Evolutionary conservation across 208 protist genomes (phyloP).

Genomic region (Porcisia deanei): DNA sequence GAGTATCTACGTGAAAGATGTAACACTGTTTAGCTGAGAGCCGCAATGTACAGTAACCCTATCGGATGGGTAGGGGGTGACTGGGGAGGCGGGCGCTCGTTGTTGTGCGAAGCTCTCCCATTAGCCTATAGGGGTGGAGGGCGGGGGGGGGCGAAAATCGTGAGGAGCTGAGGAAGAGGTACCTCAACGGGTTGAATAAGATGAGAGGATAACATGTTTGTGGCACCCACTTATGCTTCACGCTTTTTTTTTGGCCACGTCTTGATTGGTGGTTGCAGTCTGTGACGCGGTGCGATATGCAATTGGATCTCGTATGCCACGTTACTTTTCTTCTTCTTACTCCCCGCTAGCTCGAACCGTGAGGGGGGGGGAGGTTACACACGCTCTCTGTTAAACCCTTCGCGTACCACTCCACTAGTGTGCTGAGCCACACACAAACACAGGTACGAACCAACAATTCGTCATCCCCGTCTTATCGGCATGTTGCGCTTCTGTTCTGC

Average conservation of each 20-base stretch:
- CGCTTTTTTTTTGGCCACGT: background rate
- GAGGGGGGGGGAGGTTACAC: background rate
- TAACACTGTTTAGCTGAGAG: background rate
- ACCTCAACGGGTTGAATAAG: too few species aligned
- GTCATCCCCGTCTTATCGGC: background rate
- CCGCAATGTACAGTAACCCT: too few species aligned
- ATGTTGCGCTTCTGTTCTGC: conserved; percentile 20
- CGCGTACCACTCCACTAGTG: background rate
- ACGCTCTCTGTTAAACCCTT: background rate
- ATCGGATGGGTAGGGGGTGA: background rate
- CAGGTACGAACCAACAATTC: background rate
- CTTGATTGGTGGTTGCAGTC: background rate
- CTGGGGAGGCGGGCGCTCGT: background rate
- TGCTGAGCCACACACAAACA: background rate
- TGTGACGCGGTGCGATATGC: background rate
- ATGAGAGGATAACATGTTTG: too few species aligned
- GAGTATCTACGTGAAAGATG: background rate
- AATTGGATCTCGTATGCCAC: background rate
- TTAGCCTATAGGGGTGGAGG: too few species aligned
- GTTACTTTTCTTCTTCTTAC: background rate
- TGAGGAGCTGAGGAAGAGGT: too few species aligned
- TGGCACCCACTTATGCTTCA: background rate
- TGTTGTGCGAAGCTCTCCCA: too few species aligned
- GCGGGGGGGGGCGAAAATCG: too few species aligned
- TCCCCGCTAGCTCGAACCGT: background rate